Evolutionary conservation across 306 rosid species (phyloP).

Genomic region (Elaeagnus macrophylla): DNA sequence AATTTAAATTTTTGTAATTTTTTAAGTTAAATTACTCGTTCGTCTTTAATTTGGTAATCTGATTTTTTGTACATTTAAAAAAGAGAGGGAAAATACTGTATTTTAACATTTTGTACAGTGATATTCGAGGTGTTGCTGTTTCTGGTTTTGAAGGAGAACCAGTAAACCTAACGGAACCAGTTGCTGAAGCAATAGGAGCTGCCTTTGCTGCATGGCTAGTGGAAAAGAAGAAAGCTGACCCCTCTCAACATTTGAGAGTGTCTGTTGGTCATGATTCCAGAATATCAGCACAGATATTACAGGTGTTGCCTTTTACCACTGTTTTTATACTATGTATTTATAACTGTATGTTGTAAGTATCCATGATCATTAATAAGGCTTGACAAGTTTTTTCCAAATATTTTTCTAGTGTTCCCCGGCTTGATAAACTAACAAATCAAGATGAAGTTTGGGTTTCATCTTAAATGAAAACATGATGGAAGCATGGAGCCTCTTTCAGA

Average conservation of each 20-base stretch:
- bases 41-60: neutral
- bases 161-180: slow-evolving; percentile 68
- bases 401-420: slow-evolving; percentile 9
- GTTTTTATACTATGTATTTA: neutral
- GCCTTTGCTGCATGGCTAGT: slow-evolving; percentile 84
- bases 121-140: slow-evolving; percentile 90
- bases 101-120: slow-evolving; percentile 34
- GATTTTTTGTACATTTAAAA: neutral
- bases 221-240: slow-evolving; percentile 63
- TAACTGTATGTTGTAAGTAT: neutral
- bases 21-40: neutral
- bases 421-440: neutral
- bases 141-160: slow-evolving; percentile 87
- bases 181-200: slow-evolving; percentile 88
- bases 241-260: slow-evolving; percentile 51
- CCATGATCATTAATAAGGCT: slow-evolving; percentile 3
- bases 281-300: slow-evolving; percentile 67
- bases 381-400: slow-evolving; percentile 15
- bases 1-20: slow-evolving; percentile 3
- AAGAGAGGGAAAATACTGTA: neutral
- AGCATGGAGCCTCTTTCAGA: too few species aligned
- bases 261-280: slow-evolving; percentile 91
- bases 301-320: slow-evolving; percentile 35
- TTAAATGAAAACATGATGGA: too few species aligned
- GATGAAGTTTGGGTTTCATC: too few species aligned